Evolutionary conservation across 2,329 filamentous ascomycete species (phyloP).

Genomic region (Cladosporium sp.): DNA sequence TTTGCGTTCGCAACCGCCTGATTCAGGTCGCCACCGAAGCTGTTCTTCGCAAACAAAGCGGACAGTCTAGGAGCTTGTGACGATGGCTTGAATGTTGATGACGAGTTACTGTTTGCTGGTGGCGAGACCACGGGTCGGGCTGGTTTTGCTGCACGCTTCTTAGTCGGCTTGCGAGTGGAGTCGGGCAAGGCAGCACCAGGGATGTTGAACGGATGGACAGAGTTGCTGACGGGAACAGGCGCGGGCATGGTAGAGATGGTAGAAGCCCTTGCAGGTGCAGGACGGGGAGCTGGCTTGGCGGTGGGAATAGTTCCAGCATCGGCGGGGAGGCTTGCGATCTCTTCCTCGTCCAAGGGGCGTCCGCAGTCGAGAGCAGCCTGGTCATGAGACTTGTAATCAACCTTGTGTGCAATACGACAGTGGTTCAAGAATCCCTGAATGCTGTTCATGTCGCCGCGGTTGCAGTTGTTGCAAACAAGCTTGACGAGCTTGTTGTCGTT

Average conservation of each 20-base stretch:
- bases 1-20: constrained; percentile 27
- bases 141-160: constrained; percentile 8
- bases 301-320: constrained; percentile 21
- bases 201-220: constrained; percentile 29
- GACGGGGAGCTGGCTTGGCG: constrained; percentile 6
- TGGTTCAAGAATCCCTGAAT: constrained; percentile 99
- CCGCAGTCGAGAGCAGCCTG: constrained; percentile 86
- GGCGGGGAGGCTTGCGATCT: constrained; percentile 34
- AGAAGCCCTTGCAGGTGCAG: constrained; percentile 1
- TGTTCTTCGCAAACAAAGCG: constrained; percentile 36
- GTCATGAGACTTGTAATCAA: constrained; percentile 93
- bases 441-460: constrained; percentile 87
- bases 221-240: constrained; percentile 10
- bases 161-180: constrained; percentile 15
- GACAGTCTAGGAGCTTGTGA: constrained; percentile 39
- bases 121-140: constrained; percentile 15
- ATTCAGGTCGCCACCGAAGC: constrained; percentile 36
- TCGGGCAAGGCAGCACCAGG: constrained; percentile 15
- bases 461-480: constrained; percentile 80
- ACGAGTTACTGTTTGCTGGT: neutral
- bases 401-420: constrained; percentile 89
- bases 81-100: constrained; percentile 33
- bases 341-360: constrained; percentile 69
- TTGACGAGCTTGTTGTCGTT: constrained; percentile 81
- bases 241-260: neutral